phyloP scores from a whole-genome alignment of 1,284 basidiomycete species.

The Rhizoctonia solani region DNA sequence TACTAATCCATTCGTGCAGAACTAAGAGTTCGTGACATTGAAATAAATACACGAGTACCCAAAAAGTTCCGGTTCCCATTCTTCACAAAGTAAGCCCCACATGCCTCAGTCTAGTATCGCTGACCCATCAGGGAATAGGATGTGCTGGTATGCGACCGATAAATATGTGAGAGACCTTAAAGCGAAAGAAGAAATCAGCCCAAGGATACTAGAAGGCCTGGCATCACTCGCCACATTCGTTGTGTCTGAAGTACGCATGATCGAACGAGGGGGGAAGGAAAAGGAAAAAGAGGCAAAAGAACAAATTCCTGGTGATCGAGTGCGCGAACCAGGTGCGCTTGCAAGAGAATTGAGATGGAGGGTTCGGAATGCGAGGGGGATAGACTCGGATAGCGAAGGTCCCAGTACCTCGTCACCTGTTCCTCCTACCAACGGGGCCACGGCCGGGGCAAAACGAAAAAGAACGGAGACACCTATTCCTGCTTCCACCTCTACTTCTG shows the following conservation, averaged over 20 bases:
- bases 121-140: no score
- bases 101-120: no score
- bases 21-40: conserved; percentile 85
- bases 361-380: conserved; percentile 64
- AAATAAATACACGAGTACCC: conserved; percentile 90
- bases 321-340: conserved; percentile 76
- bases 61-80: conserved; percentile 93
- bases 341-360: conserved; percentile 85
- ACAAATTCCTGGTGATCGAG: conserved; percentile 75
- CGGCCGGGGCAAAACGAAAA: conserved; percentile 44
- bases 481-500: no score
- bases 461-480: conserved; percentile 50
- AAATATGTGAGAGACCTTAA: conserved; percentile 75
- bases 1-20: conserved; percentile 56
- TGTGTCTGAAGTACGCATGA: conserved; percentile 69
- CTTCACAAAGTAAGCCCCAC: conserved; percentile 78
- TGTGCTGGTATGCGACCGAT: conserved; percentile 90
- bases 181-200: conserved; percentile 59
- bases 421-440: no score
- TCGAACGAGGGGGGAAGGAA: conserved; percentile 73
- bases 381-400: conserved; percentile 70
- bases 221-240: conserved; percentile 74
- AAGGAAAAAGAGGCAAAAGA: conserved; percentile 73
- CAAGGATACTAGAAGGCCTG: conserved; percentile 73
- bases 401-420: no score